phyloP scores from a whole-genome alignment of 495 filamentous ascomycete genomes.

The Chaetomium tenue region DNA sequence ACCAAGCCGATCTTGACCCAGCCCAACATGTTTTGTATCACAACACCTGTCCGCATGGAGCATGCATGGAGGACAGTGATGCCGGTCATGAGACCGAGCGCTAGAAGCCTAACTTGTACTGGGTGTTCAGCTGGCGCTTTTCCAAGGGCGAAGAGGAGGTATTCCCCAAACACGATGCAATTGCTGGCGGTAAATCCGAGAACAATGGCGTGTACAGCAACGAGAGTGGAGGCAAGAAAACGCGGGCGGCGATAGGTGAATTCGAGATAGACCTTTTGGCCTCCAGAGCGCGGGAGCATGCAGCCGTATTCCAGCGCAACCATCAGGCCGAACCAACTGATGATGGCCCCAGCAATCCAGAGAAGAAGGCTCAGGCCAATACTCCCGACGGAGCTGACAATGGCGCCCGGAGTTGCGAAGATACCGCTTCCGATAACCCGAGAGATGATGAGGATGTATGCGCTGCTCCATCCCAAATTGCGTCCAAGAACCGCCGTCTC shows the following conservation, averaged over 20 bases:
- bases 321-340: conserved; percentile 20
- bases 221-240: conserved; percentile 61
- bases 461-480: conserved; percentile 60
- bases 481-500: conserved; percentile 63
- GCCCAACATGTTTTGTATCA: conserved; percentile 64
- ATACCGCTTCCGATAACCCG: conserved; percentile 75
- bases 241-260: conserved; percentile 58
- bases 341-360: conserved; percentile 48
- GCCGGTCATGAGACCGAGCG: conserved; percentile 58
- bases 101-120: conserved; percentile 56
- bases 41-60: conserved; percentile 61
- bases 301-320: conserved; percentile 49
- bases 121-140: conserved; percentile 49
- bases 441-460: conserved; percentile 73
- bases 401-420: conserved; percentile 69
- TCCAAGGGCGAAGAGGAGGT: conserved; percentile 62
- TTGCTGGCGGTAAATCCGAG: conserved; percentile 57
- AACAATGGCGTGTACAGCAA: conserved; percentile 56
- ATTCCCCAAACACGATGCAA: conserved; percentile 65
- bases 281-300: conserved; percentile 52
- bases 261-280: conserved; percentile 64
- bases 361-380: conserved; percentile 61
- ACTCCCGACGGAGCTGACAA: conserved; percentile 65
- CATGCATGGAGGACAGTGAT: conserved; percentile 62
- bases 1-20: conserved; percentile 64